Base-by-base conservation (phyloP, 495 filamentous ascomycete species). In the Penicillium lagena region DNA sequence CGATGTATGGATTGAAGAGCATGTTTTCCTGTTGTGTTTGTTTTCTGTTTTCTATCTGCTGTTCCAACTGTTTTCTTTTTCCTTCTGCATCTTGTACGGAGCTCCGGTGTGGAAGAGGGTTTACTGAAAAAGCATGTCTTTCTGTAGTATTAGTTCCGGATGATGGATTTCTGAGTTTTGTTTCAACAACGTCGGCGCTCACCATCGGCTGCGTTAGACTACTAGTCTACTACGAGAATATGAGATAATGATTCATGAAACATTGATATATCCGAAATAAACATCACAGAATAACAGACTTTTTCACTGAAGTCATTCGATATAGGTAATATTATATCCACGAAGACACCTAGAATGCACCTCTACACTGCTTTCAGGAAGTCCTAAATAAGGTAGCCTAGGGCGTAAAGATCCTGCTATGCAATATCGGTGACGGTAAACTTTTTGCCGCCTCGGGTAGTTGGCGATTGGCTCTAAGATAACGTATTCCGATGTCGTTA, bases 91-190 rank as follows among this genome's bases (percentile, higher is more conserved):
- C 22, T 22, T 3, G 37, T 43, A 48, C 12, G 15, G 39, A 36
- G 45, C 15, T 35, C 4, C 4, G 22, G 22, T 4, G 22, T 40
- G 29, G 37, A 32, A 29, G 29, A 30, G 42, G 39, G 45, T 51
- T 49, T 42, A 42, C 10, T 34, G 29, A 12, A 12, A 29, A 30
- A 39, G 29, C 36, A 51, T 53, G 44, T 43, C 39, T 55, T 42
- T 22, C 40, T 38, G 12, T 40, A 12, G 42, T 49, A 51, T 58
- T 14, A 46, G 48, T 50, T 43, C 35, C 27, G 14, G 42, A 46
- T 44, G 45, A 51, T 58, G 42, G 4, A 22, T 51, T 54, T 51
- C 39, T 17, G 42, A 45, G 33, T 41, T 49, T 33, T 39, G 39
- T 38, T 43, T 33, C 30, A 37, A 35, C 12, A 47, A 17, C 34